Base-by-base conservation (phyloP, 768 basidiomycete species). In the Boletus coccyginus region DNA sequence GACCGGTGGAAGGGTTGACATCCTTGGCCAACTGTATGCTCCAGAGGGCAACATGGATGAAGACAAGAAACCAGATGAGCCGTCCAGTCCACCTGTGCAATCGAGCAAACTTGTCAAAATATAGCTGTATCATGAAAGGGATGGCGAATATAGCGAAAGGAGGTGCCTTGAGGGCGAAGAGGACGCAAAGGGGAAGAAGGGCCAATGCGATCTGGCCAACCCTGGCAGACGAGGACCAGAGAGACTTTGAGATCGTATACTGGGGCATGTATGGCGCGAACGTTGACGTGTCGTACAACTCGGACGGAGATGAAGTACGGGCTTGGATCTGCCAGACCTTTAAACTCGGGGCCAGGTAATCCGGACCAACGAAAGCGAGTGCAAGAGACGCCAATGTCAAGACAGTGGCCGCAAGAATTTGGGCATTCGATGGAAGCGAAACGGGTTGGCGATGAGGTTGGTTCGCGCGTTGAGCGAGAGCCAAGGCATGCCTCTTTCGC, bases 121-220 rank as follows among this genome's bases (percentile, higher is more conserved):
- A 80, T n/a, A 90, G 61, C 52, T 88, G 83, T 40, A 80, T 79
- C 55, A 83, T 74, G 59, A 80, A 81, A 0, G 84, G 78, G 51
- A 85, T 70, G 46, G 90, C 81, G 61, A 90, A 82, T 47, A 90
- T 63, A 53, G 89, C 88, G 62, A 90, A 86, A 0, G 90, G 87
- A 12, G 84, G 80, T 32, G 78, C 78, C 66, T 85, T 92, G 67
- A 92, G 77, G 10, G 85, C 87, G 58, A 90, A 78, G 14, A 88
- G 75, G 55, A 90, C 74, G 52, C 82, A 85, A 9, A 92, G 77
- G 0, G 90, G 90, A 46, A 89, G 74, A 31, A 90, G 77, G 2
- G 87, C 81, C 63, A 90, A 91, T 1, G 87, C 81, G 39, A 90
- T 84, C 53, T 87, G 74, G 0, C 90, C 90, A 19, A 81, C 78